Percentiles rank a stretch among this genome's conserved stretches.
phyloP scores from a whole-genome alignment of 768 basidiomycete species.

The Russula compacta region DNA sequence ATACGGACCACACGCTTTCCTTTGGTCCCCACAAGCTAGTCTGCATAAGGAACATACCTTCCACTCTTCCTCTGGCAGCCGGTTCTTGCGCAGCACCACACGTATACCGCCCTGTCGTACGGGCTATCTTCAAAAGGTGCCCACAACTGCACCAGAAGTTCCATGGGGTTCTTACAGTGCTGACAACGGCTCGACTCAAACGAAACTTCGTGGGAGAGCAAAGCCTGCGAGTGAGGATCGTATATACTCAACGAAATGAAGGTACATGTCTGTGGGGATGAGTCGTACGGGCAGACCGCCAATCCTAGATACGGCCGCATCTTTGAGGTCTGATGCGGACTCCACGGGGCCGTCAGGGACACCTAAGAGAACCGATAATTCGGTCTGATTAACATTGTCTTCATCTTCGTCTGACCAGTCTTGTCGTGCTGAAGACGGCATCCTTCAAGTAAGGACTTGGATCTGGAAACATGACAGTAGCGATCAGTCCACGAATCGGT shows the following conservation, averaged over 20 bases:
- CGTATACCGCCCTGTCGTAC: conserved; percentile 76
- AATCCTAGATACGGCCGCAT: conserved; percentile 82
- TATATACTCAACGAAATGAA: conserved; percentile 34
- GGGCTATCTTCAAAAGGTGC: conserved; percentile 81
- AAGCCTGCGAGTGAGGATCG: conserved; percentile 42
- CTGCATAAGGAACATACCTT: conserved; percentile 44
- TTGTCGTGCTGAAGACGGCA: conserved; percentile 40
- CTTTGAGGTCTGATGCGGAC: conserved; percentile 46
- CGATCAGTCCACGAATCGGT: conserved; percentile 17
- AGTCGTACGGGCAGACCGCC: conserved; percentile 84
- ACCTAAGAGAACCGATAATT: conserved; percentile 71
- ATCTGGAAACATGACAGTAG: conserved; percentile 3
- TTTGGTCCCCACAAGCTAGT: neutral
- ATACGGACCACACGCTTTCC: conserved; percentile 11
- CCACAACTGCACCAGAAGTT: conserved; percentile 81
- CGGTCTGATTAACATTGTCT: conserved; percentile 43
- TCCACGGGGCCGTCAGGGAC: conserved; percentile 69
- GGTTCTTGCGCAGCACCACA: conserved; percentile 71
- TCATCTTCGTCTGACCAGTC: conserved; percentile 81
- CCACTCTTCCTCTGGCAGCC: conserved; percentile 68
- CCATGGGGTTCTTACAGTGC: conserved; percentile 64
- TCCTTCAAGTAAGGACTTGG: conserved; percentile 18
- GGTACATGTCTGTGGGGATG: conserved; percentile 41
- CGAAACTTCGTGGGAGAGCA: conserved; percentile 55
- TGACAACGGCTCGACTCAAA: conserved; percentile 61